Evolutionary conservation across 768 basidiomycete species (phyloP), one percentile per base, ranked within the genome.

Genomic region (Clitopilus hobsonii): DNA sequence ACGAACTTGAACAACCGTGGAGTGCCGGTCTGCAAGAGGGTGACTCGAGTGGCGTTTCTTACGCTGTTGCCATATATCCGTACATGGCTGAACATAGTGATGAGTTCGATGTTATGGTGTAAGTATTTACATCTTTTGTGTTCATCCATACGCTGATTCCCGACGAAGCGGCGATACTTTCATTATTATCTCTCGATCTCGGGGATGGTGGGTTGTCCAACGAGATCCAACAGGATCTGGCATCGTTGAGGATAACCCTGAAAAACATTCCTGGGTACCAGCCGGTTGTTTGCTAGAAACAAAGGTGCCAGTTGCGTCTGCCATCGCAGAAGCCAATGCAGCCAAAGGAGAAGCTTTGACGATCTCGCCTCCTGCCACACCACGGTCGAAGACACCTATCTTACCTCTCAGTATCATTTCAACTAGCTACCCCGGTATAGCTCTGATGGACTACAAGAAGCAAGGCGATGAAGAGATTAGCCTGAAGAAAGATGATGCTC

Each of bases 121-220:
- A 70, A 72, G 90, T 80, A 8, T 55, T 53, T 49, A 54, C 54
- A 53, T 36, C 32, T 24, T 53, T 45, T 30, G 54, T 27, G 52
- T 26, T 13, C 32, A 30, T 20, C 57, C 14, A 47, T n/a, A 36
- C 13, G 32, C 32, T 51, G 20, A 50, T 48, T 65, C 38, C 14
- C 53, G 11, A 24, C 52, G 2, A 56, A 95, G 93, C 14, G 94
- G 93, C 36, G 92, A 95, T 65, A 94, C 94, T 1, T 98, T 94
- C 71, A 84, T 96, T 58, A 95, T 98, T 59, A 74, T 94, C 38
- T 91, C 91, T 53, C 85, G 95, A 52, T 88, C 94, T n/a, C 87
- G 95, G 54, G 96, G 97, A 1, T 99, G 97, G 97, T 99, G 96
- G 94, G 91, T 98, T 28, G 97, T 98, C 3, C 95, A 98, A 66